Evolutionary conservation across 2,329 filamentous ascomycete genomes (phyloP), one percentile per base, ranked within the genome.

Genomic region (Orbilia brochopaga): DNA sequence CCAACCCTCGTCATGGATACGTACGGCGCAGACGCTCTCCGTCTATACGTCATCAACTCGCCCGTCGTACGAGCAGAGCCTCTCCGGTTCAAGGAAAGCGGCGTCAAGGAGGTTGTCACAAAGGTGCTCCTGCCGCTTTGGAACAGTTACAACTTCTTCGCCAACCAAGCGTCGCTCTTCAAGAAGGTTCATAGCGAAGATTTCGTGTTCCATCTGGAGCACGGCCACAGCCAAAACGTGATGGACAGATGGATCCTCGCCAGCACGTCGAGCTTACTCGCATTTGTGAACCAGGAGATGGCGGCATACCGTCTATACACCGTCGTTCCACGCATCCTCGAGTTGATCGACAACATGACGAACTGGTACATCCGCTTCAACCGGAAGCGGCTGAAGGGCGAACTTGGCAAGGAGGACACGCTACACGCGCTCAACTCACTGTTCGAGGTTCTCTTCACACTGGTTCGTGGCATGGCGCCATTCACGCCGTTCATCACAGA

Each of bases 301-400:
- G 84, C 84, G 83, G 88, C 82, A 5, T 91, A 91, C 79, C 88
- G 90, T 44, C 81, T 92, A 37, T 97, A 97, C 80, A 97, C 92
- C 0, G 93, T 97, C 50, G 92, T 96, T 50, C 92, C 92, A 6
- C 85, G 90, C 74, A 82, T 97, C 70, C 84, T 96, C 17, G 85
- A 85, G 66, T 85, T 96, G 77, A 95, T 97, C 75, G 93, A 97
- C 77, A 92, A 95, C 80, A 92, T 90, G 2, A 97, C 92, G n/a
- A 97, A 97, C 81, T 97, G 92, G 92, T 97, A 97, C 81, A 97
- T 97, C 79, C 86, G 92, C 73, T 95, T 96, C 83, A 97, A 97
- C 83, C 86, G 92, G 61, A 90, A 90, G 79, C 87, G 92, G 61
- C 83, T 96, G 75, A 97, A 96, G 86, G 92, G 92, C 48, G 92